phyloP scores from a whole-genome alignment of 2,329 filamentous ascomycete species.

The Aspergillus neotritici region DNA sequence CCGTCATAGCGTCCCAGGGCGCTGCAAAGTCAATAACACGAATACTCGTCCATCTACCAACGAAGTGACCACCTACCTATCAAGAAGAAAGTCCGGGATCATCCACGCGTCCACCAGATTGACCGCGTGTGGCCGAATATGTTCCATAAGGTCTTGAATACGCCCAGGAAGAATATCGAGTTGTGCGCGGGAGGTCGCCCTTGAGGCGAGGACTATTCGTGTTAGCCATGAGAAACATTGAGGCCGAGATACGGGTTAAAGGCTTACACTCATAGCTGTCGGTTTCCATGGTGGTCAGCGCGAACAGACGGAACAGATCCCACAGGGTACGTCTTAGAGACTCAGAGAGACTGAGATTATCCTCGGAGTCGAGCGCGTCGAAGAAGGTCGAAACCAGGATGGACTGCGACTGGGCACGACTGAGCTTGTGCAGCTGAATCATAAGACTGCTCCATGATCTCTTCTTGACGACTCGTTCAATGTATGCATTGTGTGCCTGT shows the following conservation, averaged over 20 bases:
- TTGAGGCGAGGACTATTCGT: no score
- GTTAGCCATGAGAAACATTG: no score
- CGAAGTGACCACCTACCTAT: slow-evolving; percentile 24
- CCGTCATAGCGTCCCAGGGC: slow-evolving; percentile 49
- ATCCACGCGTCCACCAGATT: slow-evolving; percentile 49
- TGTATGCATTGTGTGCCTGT: slow-evolving; percentile 35
- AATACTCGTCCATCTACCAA: no score
- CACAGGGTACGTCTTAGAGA: slow-evolving; percentile 44
- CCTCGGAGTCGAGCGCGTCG: slow-evolving; percentile 18
- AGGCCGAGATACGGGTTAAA: no score
- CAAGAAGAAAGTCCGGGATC: slow-evolving; percentile 48
- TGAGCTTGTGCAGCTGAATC: slow-evolving; percentile 27
- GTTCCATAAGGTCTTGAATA: slow-evolving; percentile 43
- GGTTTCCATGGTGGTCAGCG: slow-evolving; percentile 44
- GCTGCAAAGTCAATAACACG: slow-evolving; percentile 20
- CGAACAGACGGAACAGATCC: slow-evolving; percentile 45
- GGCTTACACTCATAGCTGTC: slow-evolving; percentile 26
- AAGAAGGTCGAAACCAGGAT: not conserved
- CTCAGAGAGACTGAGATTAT: slow-evolving; percentile 47
- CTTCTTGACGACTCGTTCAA: slow-evolving; percentile 42
- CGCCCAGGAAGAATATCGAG: no score
- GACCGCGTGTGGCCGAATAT: slow-evolving; percentile 48
- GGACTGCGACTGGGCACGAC: slow-evolving; percentile 15
- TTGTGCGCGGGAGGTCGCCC: no score
- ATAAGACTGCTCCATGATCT: slow-evolving; percentile 44